Percentiles rank a stretch among this genome's conserved stretches.
Conservation (phyloP, 2,329 filamentous ascomycete genomes). For the Aureobasidium uvarum region DNA sequence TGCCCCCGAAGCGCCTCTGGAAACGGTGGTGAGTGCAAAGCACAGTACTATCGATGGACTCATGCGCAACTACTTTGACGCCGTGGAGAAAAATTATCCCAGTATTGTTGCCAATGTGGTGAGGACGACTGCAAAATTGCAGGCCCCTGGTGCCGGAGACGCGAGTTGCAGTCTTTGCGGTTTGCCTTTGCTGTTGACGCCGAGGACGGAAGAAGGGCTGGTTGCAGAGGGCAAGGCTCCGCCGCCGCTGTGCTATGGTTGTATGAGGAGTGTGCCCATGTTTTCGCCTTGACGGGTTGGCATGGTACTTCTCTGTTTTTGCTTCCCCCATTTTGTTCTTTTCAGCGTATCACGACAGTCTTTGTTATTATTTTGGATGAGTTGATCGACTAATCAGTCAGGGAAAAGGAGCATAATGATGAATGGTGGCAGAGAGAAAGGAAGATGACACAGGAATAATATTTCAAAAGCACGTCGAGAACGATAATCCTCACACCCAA, state of each 20-base stretch:
- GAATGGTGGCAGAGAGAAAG: not conserved
- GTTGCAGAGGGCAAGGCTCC: constrained; percentile 36
- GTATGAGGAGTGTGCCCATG: constrained; percentile 58
- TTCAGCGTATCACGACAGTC: constrained; percentile 1
- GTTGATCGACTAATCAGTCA: not conserved
- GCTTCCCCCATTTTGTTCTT: not conserved
- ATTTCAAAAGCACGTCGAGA: not conserved
- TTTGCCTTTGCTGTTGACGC: constrained; percentile 61
- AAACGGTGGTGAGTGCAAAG: constrained; percentile 59
- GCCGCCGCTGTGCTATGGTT: constrained; percentile 65
- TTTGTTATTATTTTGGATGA: not conserved
- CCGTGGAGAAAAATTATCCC: constrained; percentile 80
- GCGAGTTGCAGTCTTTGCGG: constrained; percentile 65
- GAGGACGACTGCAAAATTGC: constrained; percentile 80
- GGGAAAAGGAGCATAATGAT: not conserved
- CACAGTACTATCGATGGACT: constrained; percentile 88
- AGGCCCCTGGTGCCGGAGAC: constrained; percentile 46
- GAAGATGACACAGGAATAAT: not conserved
- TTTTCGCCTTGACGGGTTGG: constrained; percentile 13
- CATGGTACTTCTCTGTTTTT: not conserved
- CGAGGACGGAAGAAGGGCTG: constrained; percentile 33
- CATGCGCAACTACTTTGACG: constrained; percentile 83
- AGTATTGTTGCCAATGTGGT: constrained; percentile 95
- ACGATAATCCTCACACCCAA: not conserved
- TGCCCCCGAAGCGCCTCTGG: constrained; percentile 37